phyloP scores from a whole-genome alignment of 768 basidiomycete genomes.

The Phanerochaete carnosa region DNA sequence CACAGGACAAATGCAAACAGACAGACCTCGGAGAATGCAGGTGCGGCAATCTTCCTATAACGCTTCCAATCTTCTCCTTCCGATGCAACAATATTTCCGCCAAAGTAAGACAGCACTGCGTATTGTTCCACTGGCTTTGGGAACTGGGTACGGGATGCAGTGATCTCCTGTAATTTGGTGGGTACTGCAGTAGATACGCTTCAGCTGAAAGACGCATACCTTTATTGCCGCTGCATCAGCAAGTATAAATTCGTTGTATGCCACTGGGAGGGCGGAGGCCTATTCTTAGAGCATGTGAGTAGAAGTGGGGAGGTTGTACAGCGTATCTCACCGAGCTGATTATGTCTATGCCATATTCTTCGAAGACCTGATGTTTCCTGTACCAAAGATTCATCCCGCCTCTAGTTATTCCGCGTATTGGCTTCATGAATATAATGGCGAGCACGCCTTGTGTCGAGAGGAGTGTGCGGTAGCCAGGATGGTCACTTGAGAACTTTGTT shows the following conservation, averaged over 20 bases:
- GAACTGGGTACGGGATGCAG: slow-evolving; percentile 46
- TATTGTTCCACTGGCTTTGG: slow-evolving; percentile 55
- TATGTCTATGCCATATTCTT: not conserved
- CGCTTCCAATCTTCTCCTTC: slow-evolving; percentile 69
- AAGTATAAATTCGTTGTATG: not conserved
- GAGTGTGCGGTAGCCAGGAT: not conserved
- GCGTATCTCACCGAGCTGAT: slow-evolving; percentile 1
- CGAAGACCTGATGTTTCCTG: slow-evolving; percentile 8
- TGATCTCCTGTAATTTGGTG: slow-evolving; percentile 41
- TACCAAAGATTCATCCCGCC: not conserved
- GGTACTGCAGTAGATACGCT: not conserved
- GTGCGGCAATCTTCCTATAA: slow-evolving; percentile 57
- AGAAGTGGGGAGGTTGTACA: not conserved
- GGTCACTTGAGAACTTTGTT: not conserved
- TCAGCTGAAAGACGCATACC: slow-evolving; percentile 5
- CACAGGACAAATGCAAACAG: not conserved
- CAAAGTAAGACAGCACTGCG: slow-evolving; percentile 44
- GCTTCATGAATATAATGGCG: not conserved
- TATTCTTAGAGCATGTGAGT: not conserved
- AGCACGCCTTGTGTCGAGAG: not conserved
- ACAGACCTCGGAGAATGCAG: slow-evolving; percentile 53
- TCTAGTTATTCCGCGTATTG: not conserved
- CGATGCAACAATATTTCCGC: slow-evolving; percentile 58
- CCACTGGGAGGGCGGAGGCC: slow-evolving; percentile 4
- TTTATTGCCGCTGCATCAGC: slow-evolving; percentile 16